Base-by-base conservation (phyloP, 495 filamentous ascomycete species). In the Talaromyces proteolyticus region DNA sequence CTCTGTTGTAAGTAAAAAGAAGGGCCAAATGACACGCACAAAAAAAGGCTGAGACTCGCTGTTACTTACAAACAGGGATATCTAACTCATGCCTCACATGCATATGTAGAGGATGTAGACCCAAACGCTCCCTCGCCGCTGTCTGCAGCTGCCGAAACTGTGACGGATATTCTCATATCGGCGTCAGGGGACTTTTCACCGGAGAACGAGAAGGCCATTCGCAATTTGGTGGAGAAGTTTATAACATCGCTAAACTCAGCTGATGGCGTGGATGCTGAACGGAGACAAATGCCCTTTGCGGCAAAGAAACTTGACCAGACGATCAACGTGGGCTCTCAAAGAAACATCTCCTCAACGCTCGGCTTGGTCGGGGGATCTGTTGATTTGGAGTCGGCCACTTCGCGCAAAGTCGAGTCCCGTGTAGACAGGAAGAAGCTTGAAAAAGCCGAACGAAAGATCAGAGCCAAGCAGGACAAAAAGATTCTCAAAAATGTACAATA, bases 401-500 rank as follows among this genome's bases (percentile, higher is more conserved):
- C 80, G 17, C 77, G 92, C 46, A 97, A 97, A 75, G 86, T 99
- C 20, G 93, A 99, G 71, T 96, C 92, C 51, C 86, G 90, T 57
- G 93, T 99, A 44, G 94, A 99, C 69, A 82, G 84, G 66, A 99
- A 97, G 84, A 99, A 99, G 77, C 85, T 99, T 1, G 93, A 99
- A 69, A 99, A 99, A 75, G 93, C 93, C 6, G 93, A 99, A 70
- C 78, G 88, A 29, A 99, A 99, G 76, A 95, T 99, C 63, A 88
- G 87, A 51, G 92, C 91, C 60, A 99, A 99, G 75, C 93, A 97
- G 75, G 94, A 87, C 72, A 93, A 92, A 75, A 99, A 99, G 73
- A 78, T 83, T 36, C 95, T 95, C 83, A 97, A 96, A 78, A 95
- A 84, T 42, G 93, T 99, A 49, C 86, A 93, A 63, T 99, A 99